Conservation (phyloP, 2,329 filamentous ascomycete species). For the Alternaria dauci region DNA sequence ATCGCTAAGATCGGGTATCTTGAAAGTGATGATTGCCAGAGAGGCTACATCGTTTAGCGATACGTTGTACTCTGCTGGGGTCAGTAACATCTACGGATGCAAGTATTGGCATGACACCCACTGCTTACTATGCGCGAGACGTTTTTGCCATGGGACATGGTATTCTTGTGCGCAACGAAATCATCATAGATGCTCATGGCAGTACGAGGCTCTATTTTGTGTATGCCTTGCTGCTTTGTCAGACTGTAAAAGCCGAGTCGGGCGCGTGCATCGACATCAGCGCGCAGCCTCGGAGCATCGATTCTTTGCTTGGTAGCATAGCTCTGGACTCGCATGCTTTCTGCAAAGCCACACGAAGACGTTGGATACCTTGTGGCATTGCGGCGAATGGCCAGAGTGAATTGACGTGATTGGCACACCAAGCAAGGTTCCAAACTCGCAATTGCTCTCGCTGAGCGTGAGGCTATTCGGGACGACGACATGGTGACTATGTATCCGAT, state of each 20-base stretch:
- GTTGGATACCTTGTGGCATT: constrained; percentile 11
- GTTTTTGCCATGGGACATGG: constrained; percentile 28
- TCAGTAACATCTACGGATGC: constrained; percentile 12
- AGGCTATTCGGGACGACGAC: constrained; percentile 27
- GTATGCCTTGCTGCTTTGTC: constrained; percentile 23
- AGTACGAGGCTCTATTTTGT: constrained; percentile 24
- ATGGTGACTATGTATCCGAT: constrained; percentile 19
- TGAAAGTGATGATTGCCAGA: constrained; percentile 36
- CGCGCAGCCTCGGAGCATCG: constrained; percentile 26
- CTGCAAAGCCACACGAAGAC: background rate
- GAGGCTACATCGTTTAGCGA: constrained; percentile 34
- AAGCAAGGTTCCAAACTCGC: constrained; percentile 23
- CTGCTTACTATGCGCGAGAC: constrained; percentile 31
- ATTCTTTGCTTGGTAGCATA: constrained; percentile 30
- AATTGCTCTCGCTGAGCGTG: constrained; percentile 17
- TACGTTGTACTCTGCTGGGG: constrained; percentile 33
- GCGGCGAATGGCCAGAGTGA: constrained; percentile 3
- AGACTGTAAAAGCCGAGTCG: constrained; percentile 33
- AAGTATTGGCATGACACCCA: constrained; percentile 16
- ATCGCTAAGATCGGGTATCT: constrained; percentile 37
- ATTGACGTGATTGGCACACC: constrained; percentile 30
- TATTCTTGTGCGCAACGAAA: constrained; percentile 32
- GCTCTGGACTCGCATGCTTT: constrained; percentile 7
- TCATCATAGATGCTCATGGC: constrained; percentile 39
- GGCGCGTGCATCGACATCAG: constrained; percentile 31